Conservation (phyloP, 305 asterid genomes). For the Solanum hybrid region DNA sequence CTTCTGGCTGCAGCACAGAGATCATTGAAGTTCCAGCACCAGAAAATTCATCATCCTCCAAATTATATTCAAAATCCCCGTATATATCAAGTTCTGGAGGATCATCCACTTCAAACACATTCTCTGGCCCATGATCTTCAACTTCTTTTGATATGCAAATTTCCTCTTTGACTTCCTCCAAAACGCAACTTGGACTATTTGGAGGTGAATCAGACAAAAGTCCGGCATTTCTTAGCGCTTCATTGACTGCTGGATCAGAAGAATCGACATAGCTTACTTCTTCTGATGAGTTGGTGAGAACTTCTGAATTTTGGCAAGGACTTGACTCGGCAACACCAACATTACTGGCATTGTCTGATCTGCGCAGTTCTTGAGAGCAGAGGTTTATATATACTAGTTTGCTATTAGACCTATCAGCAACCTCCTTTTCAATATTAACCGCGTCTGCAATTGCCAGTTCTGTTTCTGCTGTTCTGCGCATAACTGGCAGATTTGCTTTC, state of each 20-base stretch:
- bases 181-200: conserved; percentile 48
- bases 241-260: conserved; percentile 46
- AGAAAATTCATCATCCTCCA: conserved; percentile 82
- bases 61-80: conserved; percentile 87
- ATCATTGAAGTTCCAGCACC: conserved; percentile 47
- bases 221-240: conserved; percentile 80
- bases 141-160: conserved; percentile 24
- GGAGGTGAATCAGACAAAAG: conserved; percentile 93
- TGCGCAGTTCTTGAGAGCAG: conserved; percentile 78
- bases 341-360: conserved; percentile 36
- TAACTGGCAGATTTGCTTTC: conserved; percentile 50
- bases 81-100: conserved; percentile 80
- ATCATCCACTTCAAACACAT: conserved; percentile 60
- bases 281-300: conserved; percentile 21
- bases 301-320: conserved; percentile 33
- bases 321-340: conserved; percentile 31
- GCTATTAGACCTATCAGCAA: conserved; percentile 87
- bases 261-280: conserved; percentile 25
- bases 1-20: conserved; percentile 43
- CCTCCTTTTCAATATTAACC: conserved; percentile 69
- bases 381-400: conserved; percentile 80
- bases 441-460: conserved; percentile 99
- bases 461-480: conserved; percentile 66
- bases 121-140: conserved; percentile 56
- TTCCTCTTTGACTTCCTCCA: conserved; percentile 27